Percentiles rank a stretch among this genome's conserved stretches.
These are phyloP conservation scores for Erigeron canadensis DNA, from an alignment of 129 eudicot genomes.

Conservation along the genomic window DNA sequence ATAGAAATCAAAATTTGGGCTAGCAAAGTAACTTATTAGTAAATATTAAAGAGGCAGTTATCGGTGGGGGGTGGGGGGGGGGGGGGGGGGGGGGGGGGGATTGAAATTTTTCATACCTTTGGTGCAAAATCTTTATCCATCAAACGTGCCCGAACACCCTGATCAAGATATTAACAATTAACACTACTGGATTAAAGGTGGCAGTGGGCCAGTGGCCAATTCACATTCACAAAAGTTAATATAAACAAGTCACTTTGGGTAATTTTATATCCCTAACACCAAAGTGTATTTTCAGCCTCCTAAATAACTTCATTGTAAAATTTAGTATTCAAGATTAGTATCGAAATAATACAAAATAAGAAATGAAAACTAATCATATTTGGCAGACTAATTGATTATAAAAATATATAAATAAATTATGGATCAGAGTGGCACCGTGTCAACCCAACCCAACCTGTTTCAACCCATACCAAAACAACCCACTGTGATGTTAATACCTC, in stretches of 20 bases:
- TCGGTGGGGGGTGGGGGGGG: no score
- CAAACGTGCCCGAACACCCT: constrained; percentile 88
- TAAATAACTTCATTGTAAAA: no score
- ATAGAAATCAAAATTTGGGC: not conserved
- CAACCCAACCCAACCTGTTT: not conserved
- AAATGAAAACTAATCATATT: not conserved
- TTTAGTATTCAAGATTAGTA: no score
- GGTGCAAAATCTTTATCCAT: constrained; percentile 78
- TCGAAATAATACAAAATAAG: not conserved
- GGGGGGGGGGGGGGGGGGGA: no score
- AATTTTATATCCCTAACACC: not conserved
- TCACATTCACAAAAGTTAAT: not conserved
- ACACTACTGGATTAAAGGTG: no score
- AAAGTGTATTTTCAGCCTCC: no score
- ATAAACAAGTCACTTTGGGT: not conserved
- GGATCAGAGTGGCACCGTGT: not conserved
- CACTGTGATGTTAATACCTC: constrained; percentile 49
- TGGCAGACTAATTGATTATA: not conserved
- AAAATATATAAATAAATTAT: not conserved
- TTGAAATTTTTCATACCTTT: constrained; percentile 47
- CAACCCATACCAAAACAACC: not conserved
- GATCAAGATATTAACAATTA: constrained; percentile 1
- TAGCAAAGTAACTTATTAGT: not conserved
- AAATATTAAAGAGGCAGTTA: not conserved
- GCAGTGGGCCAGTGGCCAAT: not conserved